Percentiles rank a stretch among this genome's conserved stretches.
These are phyloP conservation scores for Microbotryomycetes sp. DNA, from an alignment of 1,284 basidiomycete species.

Conservation along the genomic window DNA sequence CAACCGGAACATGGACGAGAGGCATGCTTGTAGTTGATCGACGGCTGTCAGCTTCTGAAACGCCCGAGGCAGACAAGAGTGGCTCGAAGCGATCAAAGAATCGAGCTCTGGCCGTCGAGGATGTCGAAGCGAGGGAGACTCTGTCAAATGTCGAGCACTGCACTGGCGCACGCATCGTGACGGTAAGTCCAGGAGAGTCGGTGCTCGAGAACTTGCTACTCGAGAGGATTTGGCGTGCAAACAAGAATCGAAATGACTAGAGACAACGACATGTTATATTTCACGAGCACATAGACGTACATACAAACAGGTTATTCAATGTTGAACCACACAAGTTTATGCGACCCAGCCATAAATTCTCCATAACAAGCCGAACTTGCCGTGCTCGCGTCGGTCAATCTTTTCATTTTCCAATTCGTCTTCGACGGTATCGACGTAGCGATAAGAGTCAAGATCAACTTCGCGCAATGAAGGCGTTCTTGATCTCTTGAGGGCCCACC, in stretches of 20 bases:
- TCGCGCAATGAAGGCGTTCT: slow-evolving; percentile 8
- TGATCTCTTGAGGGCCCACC: slow-evolving; percentile 17
- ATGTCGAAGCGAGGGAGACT: slow-evolving; percentile 4
- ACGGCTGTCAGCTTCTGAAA: slow-evolving; percentile 2
- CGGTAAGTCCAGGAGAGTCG: slow-evolving; percentile 11
- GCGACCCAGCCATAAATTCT: slow-evolving; percentile 15
- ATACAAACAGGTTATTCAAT: too few relatives aligned
- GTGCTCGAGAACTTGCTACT: slow-evolving; percentile 14
- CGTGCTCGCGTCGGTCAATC: slow-evolving; percentile 6
- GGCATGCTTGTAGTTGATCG: slow-evolving; percentile 29
- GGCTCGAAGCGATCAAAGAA: slow-evolving; percentile 7
- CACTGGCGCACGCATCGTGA: slow-evolving; percentile 20
- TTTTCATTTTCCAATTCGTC: slow-evolving; percentile 8
- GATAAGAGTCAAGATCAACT: slow-evolving; percentile 28
- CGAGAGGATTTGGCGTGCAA: slow-evolving; percentile 20
- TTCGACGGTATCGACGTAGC: slow-evolving; percentile 2
- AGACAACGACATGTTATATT: not conserved
- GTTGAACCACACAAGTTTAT: slow-evolving; percentile 17
- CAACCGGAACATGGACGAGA: slow-evolving; percentile 24
- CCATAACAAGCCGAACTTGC: slow-evolving; percentile 18
- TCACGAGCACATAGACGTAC: not conserved
- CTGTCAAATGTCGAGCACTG: slow-evolving; percentile 3
- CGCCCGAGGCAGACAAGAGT: not conserved
- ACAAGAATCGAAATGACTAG: not conserved
- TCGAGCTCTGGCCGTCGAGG: slow-evolving; percentile 15